Evolutionary conservation across 257 asterid genomes (phyloP).

Genomic region (Misopates orontium): DNA sequence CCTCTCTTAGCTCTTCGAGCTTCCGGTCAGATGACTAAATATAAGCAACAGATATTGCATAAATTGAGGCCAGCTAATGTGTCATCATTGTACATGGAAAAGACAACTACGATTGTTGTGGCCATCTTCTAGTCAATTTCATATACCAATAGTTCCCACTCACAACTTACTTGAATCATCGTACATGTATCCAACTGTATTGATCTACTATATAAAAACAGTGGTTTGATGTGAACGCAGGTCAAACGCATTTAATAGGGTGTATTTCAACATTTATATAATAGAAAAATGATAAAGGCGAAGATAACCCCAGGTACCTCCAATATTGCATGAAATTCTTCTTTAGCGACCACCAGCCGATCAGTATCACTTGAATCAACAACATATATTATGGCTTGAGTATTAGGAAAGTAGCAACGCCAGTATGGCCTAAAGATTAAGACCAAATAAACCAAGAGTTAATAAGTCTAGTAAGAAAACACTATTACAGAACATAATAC

Average conservation of each 20-base stretch:
- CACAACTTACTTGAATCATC: background rate
- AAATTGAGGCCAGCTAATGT: background rate
- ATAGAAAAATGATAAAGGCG: background rate
- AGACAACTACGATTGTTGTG: background rate
- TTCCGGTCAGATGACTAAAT: background rate
- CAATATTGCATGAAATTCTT: slow-evolving; percentile 95
- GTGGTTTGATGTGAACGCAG: background rate
- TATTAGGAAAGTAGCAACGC: slow-evolving; percentile 97
- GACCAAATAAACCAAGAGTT: slow-evolving; percentile 14
- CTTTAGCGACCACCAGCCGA: slow-evolving; percentile 88
- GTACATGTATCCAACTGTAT: background rate
- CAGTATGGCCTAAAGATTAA: slow-evolving; percentile 75
- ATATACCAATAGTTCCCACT: background rate
- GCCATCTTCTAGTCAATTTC: background rate
- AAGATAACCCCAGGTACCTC: slow-evolving; percentile 31
- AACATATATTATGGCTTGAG: slow-evolving; percentile 96
- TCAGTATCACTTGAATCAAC: slow-evolving; percentile 99
- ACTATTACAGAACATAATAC: slow-evolving; percentile 6
- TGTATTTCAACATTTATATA: background rate
- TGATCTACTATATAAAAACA: background rate
- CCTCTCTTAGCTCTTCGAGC: background rate
- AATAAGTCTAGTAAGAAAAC: slow-evolving; percentile 6
- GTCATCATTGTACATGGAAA: background rate
- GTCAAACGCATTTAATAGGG: background rate
- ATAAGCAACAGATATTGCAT: background rate